phyloP scores from a whole-genome alignment of 345 rosid genomes.

The Populus tremula region DNA sequence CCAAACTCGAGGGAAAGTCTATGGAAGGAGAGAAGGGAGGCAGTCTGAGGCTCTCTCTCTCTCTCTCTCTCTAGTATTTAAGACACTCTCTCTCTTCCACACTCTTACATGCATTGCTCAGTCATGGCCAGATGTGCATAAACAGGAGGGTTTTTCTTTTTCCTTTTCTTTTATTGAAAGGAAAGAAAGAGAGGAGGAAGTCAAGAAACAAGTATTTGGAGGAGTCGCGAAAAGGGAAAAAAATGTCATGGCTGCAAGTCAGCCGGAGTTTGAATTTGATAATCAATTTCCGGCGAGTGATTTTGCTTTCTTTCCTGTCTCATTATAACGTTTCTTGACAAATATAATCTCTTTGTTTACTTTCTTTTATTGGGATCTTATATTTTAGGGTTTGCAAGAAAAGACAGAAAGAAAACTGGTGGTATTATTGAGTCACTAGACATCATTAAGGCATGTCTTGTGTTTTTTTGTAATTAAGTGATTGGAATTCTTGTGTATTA shows the following conservation, averaged over 20 bases:
- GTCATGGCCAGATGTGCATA: not conserved
- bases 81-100: not conserved
- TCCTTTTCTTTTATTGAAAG: not conserved
- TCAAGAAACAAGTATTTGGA: not conserved
- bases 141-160: not conserved
- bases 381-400: not conserved
- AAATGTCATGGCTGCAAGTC: not conserved
- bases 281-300: not conserved
- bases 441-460: not conserved
- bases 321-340: not conserved
- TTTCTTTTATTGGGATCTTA: not conserved
- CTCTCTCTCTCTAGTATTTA: not conserved
- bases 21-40: not conserved
- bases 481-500: too few species aligned
- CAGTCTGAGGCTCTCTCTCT: too few species aligned
- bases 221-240: not conserved
- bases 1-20: conserved; percentile 11
- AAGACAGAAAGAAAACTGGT: not conserved
- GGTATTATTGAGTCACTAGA: not conserved
- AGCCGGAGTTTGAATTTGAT: not conserved
- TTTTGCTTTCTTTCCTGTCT: not conserved
- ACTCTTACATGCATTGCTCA: conserved; percentile 4
- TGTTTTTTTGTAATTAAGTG: too few species aligned
- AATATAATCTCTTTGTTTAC: not conserved
- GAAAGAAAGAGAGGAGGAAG: not conserved